These are phyloP conservation scores for Penicillium turbatum DNA, from an alignment of 495 filamentous ascomycete genomes.

Conservation along the genomic window DNA sequence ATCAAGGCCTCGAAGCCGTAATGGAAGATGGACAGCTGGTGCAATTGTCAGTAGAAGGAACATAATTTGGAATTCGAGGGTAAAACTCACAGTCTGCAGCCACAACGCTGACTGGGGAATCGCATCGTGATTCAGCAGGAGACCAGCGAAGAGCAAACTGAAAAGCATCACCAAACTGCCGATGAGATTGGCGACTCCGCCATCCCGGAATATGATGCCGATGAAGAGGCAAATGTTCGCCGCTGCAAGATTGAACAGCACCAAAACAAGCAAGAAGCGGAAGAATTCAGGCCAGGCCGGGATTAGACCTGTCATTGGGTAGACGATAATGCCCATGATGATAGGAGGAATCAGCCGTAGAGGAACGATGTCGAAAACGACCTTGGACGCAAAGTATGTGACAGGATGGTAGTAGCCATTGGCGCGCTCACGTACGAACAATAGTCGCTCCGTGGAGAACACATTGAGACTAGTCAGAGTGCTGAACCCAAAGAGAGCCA, in stretches of 20 bases:
- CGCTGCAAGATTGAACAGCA: constrained; percentile 94
- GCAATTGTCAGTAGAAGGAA: constrained; percentile 2
- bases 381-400: constrained; percentile 94
- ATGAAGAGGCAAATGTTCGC: constrained; percentile 93
- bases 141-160: constrained; percentile 86
- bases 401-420: constrained; percentile 98
- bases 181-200: constrained; percentile 89
- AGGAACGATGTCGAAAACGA: constrained; percentile 92
- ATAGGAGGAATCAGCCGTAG: constrained; percentile 91
- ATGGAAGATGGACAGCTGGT: constrained; percentile 95
- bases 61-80: background rate
- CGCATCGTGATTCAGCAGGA: constrained; percentile 89
- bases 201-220: constrained; percentile 88
- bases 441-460: constrained; percentile 84
- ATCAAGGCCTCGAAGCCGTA: constrained; percentile 96
- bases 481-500: constrained; percentile 94
- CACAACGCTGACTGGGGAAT: constrained; percentile 80
- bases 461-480: constrained; percentile 91
- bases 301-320: constrained; percentile 96
- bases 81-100: constrained; percentile 68
- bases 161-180: constrained; percentile 98
- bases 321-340: constrained; percentile 94
- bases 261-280: constrained; percentile 84
- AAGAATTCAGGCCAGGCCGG: constrained; percentile 80
- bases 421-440: constrained; percentile 91